Evolutionary conservation across 805 yeast genomes (phyloP), one percentile per base, ranked within the genome.

Genomic region (Barnettozyma salicaria): DNA sequence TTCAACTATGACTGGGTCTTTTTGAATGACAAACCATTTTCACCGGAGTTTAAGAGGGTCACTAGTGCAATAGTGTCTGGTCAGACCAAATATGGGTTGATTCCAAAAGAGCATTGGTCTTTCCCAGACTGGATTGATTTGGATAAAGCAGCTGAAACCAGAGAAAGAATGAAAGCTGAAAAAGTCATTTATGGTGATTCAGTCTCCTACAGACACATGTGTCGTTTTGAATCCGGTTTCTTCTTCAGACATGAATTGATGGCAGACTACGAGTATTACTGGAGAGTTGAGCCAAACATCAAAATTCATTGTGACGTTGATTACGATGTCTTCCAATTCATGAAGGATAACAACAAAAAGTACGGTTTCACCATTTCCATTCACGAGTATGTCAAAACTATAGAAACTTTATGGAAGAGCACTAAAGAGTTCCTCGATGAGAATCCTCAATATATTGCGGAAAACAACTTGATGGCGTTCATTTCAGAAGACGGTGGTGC

Each of bases 1-100:
- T 79, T 58, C 53, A 71, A 76, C 47, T 83, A 84, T 52, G 92
- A 84, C 56, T 84, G 88, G 86, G 79, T 82, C 3, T 84, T 85
- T 49, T 58, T 84, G 32, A 85, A 85, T 56, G 88, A 85, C 52
- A 72, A 65, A 43, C 74, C 72, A 3, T 85, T 85, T 56, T 54
- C 68, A 29, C 68, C 65, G 4, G 74, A 72, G 44, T 85, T 84
- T 56, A 69, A 63, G 39, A 53, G 59, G 19, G 56, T 64, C 19
- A 70, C 81, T 2, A 43, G 66, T 10, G 67, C 67, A 16, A 50
- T 68, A 11, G 72, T 79, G n/a, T 68, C 82, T 3, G 88, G 90
- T 26, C 58, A 53, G 5, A 73, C 77, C 25, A 68, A 70, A 39
- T 85, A 78, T 53, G 94, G 89, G 10, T 45, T 58, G 22, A 72